phyloP scores from a whole-genome alignment of 352 stramenopile species.

The Vaucheria bursata region DNA sequence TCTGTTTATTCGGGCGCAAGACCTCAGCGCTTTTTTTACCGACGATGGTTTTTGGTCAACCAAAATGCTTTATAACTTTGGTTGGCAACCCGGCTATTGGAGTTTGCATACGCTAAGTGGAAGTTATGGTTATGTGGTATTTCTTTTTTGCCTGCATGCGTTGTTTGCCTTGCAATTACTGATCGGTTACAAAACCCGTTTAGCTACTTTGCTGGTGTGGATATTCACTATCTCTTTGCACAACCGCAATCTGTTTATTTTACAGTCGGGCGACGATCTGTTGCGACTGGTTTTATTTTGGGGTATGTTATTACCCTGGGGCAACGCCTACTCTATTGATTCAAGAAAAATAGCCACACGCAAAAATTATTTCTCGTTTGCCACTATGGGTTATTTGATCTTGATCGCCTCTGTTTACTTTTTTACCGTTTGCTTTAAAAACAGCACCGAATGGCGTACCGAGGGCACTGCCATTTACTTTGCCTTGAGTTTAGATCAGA shows the following conservation, averaged over 20 bases:
- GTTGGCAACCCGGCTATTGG: neutral
- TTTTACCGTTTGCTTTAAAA: constrained; percentile 1
- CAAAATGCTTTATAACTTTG: neutral
- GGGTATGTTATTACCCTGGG: neutral
- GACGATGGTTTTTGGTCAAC: neutral
- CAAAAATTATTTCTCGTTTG: neutral
- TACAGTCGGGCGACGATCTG: neutral
- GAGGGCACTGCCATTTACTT: neutral
- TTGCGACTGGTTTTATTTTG: neutral
- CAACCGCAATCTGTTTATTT: constrained; percentile 1
- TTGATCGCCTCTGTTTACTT: neutral
- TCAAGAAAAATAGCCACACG: neutral
- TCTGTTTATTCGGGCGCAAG: neutral
- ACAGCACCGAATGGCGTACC: neutral
- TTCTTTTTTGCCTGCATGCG: neutral
- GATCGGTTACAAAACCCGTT: neutral
- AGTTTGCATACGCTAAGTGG: neutral
- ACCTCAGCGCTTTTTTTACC: neutral
- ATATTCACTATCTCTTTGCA: neutral
- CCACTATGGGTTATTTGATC: neutral
- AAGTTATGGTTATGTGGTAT: neutral
- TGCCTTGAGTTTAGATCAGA: neutral
- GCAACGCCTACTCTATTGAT: neutral
- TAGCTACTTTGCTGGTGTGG: neutral
- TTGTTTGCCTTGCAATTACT: neutral